A percentile compares a stretch with the other conserved stretches of the same genome.
Conservation (phyloP, 2,329 filamentous ascomycete species). For the Berkeleyomyces basicola region DNA sequence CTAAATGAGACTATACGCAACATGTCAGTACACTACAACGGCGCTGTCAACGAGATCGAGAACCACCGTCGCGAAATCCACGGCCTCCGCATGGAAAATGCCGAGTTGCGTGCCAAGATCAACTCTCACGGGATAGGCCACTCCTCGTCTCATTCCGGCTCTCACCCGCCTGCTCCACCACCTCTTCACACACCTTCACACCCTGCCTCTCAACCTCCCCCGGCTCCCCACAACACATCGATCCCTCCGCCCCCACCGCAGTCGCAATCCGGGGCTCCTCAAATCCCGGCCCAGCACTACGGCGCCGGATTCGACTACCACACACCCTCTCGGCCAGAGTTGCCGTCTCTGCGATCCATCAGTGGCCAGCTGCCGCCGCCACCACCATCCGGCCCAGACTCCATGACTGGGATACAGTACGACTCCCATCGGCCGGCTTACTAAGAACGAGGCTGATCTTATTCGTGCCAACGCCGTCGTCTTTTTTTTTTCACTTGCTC, state of each 20-base stretch:
- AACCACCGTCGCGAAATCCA: slow-evolving; percentile 34
- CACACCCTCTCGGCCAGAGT: slow-evolving; percentile 29
- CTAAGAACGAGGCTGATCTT: neutral
- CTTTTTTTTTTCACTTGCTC: neutral
- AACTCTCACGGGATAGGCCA: slow-evolving; percentile 8
- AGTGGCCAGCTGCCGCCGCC: slow-evolving; percentile 32
- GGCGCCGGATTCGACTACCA: slow-evolving; percentile 8
- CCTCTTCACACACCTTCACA: slow-evolving; percentile 18
- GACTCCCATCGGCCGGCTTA: slow-evolving; percentile 20
- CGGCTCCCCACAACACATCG: slow-evolving; percentile 1
- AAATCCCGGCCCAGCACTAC: slow-evolving; percentile 19
- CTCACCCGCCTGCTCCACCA: slow-evolving; percentile 16
- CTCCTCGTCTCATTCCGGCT: slow-evolving; percentile 15
- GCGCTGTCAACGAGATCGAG: slow-evolving; percentile 28
- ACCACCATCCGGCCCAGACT: slow-evolving; percentile 32
- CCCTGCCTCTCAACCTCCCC: slow-evolving; percentile 7
- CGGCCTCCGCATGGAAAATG: slow-evolving; percentile 30
- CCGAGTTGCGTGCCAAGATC: slow-evolving; percentile 27
- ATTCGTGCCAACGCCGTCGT: too few species aligned
- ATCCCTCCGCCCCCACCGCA: slow-evolving; percentile 17
- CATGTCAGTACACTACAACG: slow-evolving; percentile 30
- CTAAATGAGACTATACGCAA: slow-evolving; percentile 33
- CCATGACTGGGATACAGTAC: slow-evolving; percentile 52
- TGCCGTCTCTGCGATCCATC: slow-evolving; percentile 20
- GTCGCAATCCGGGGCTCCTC: slow-evolving; percentile 16